phyloP scores from a whole-genome alignment of 2,329 filamentous ascomycete species.

The Fusarium dimerum region DNA sequence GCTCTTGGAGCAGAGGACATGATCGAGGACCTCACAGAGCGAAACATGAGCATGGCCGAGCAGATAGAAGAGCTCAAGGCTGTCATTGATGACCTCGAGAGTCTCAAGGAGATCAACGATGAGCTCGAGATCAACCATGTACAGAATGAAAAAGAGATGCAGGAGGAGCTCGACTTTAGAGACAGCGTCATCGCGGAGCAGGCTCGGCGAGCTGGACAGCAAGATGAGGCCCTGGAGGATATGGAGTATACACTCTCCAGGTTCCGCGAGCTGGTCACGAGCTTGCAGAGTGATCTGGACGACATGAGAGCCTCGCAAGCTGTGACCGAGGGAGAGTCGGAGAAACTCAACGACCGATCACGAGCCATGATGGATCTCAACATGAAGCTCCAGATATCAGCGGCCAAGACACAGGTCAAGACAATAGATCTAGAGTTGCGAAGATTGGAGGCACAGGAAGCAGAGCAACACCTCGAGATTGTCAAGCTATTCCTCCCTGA shows the following conservation, averaged over 20 bases:
- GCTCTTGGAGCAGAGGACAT: conserved; percentile 88
- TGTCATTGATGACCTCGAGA: conserved; percentile 84
- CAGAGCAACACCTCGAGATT: conserved; percentile 83
- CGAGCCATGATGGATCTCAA: conserved; percentile 97
- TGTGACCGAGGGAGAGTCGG: conserved; percentile 89
- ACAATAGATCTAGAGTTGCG: conserved; percentile 89
- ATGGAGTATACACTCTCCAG: conserved; percentile 87
- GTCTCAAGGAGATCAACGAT: conserved; percentile 87
- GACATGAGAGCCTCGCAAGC: conserved; percentile 91
- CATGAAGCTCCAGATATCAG: conserved; percentile 87
- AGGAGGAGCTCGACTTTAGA: conserved; percentile 88
- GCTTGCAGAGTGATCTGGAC: conserved; percentile 81
- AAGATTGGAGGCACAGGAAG: conserved; percentile 85
- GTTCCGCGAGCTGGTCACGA: conserved; percentile 86
- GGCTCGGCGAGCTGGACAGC: conserved; percentile 68
- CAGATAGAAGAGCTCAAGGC: conserved; percentile 80
- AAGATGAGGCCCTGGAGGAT: conserved; percentile 80
- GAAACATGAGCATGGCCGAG: conserved; percentile 81
- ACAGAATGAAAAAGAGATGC: conserved; percentile 90
- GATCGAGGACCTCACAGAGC: conserved; percentile 87
- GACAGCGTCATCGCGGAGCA: conserved; percentile 85
- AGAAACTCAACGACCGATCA: conserved; percentile 84
- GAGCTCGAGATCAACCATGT: conserved; percentile 93
- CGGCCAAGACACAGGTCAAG: conserved; percentile 89
- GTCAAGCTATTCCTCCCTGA: conserved; percentile 88